phyloP scores from a whole-genome alignment of 768 basidiomycete genomes.

The Rubroboletus satanas region DNA sequence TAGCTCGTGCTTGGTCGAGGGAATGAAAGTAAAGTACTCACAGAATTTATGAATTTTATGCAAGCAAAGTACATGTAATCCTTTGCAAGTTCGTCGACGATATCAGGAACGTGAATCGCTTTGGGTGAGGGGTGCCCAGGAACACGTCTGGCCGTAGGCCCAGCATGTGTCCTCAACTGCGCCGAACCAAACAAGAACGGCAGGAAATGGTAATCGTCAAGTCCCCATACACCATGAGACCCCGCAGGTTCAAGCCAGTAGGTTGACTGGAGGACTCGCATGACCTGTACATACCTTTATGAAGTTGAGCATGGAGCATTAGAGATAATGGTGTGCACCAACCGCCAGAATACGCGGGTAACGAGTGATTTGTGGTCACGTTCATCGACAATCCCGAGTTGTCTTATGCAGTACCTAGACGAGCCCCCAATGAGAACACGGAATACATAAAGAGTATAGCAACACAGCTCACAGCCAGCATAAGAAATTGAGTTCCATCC shows the following conservation, averaged over 20 bases:
- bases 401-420: slow-evolving; percentile 73
- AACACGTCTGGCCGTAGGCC: slow-evolving; percentile 8
- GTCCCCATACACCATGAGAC: slow-evolving; percentile 98
- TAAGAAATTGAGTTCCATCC: slow-evolving; percentile 97
- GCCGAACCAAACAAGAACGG: slow-evolving; percentile 87
- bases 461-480: slow-evolving; percentile 80
- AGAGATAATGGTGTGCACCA: slow-evolving; percentile 6
- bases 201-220: slow-evolving; percentile 96
- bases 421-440: not conserved
- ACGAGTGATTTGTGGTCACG: slow-evolving; percentile 76
- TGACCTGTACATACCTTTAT: slow-evolving; percentile 64
- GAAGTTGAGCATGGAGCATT: not conserved
- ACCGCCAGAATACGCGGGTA: slow-evolving; percentile 87
- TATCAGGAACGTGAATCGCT: slow-evolving; percentile 86
- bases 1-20: not conserved
- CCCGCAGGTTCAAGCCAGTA: slow-evolving; percentile 99
- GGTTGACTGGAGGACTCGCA: slow-evolving; percentile 84
- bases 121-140: slow-evolving; percentile 82
- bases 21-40: slow-evolving; percentile 33
- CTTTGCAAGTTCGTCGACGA: slow-evolving; percentile 87
- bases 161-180: slow-evolving; percentile 44
- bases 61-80: slow-evolving; percentile 98
- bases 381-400: slow-evolving; percentile 57
- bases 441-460: not conserved
- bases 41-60: slow-evolving; percentile 93